These are phyloP conservation scores for Mycena amicta DNA, from an alignment of 768 basidiomycete species.

Conservation along the genomic window DNA sequence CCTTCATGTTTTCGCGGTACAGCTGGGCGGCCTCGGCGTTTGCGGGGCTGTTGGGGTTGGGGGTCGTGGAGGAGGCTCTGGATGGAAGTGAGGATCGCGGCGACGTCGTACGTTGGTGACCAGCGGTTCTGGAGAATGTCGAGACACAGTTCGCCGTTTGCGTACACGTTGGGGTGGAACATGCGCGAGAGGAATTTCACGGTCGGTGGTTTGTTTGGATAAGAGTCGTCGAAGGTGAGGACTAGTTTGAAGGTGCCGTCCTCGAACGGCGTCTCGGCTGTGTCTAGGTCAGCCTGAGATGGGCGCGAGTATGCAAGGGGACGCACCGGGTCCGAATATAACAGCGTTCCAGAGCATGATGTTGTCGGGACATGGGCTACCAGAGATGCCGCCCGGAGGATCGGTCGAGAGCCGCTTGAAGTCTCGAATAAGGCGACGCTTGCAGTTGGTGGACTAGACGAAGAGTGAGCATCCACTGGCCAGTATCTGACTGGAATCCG, in stretches of 20 bases:
- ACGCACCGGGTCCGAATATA: constrained; percentile 95
- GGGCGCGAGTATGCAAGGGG: background rate
- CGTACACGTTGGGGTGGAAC: constrained; percentile 99
- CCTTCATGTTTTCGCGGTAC: constrained; percentile 98
- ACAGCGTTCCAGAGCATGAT: constrained; percentile 99
- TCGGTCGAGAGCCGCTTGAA: constrained; percentile 95
- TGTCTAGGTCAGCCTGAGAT: background rate
- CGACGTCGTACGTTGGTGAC: constrained; percentile 99
- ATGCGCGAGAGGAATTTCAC: constrained; percentile 97
- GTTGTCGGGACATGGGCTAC: constrained; percentile 96
- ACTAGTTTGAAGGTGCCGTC: constrained; percentile 98
- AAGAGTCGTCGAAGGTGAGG: constrained; percentile 94
- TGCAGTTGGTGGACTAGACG: constrained; percentile 86
- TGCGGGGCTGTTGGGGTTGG: constrained; percentile 96
- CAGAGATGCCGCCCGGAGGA: constrained; percentile 94
- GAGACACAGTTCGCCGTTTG: constrained; percentile 96
- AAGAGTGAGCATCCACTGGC: constrained; percentile 6
- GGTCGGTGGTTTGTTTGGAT: constrained; percentile 97
- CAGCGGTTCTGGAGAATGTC: constrained; percentile 99
- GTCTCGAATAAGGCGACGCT: constrained; percentile 94
- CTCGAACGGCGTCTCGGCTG: constrained; percentile 98
- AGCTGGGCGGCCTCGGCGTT: constrained; percentile 98
- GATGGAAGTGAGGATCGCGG: constrained; percentile 95
- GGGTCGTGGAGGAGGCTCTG: constrained; percentile 96
- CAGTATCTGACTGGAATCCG: background rate